Evolutionary conservation across 805 yeast genomes (phyloP), one percentile per base, ranked within the genome.

Genomic region (Cyberlindnera americana): DNA sequence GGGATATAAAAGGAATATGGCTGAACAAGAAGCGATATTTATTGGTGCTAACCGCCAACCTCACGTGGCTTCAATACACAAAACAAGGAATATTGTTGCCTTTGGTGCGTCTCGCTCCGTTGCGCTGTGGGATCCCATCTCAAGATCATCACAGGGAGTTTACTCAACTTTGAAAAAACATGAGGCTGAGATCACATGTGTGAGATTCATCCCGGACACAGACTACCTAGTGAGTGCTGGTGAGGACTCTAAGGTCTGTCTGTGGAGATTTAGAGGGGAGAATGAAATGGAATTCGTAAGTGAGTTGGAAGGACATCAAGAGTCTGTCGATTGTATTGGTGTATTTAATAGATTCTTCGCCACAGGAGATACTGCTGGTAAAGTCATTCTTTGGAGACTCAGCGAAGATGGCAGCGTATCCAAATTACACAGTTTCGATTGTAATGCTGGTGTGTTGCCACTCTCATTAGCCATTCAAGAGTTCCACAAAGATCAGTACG

Each of bases 31-130:
- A 41, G 85, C 83, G 14, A 66, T 80, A 4, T 82, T 83, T 56
- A 67, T 75, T 15, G 95, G 95, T 13, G 88, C 87, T 25, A 85
- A 84, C 56, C 74, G 72, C 44, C 87, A 81, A 50, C 65, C 78
- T 5, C 75, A 72, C 43, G 77, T 73, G 6, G 71, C 80, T 18
- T 89, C 78, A 51, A 73, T 71, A 48, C 66, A 70, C 43, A 38
- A 54, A 0, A 38, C 40, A 1, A 49, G 52, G 10, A 53, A 65
- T 17, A 40, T 73, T 5, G 69, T 83, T 6, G 95, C 93, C 0
- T 86, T 70, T 58, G 95, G 90, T 7, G 87, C 93, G 0, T 75
- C 77, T 2, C 70, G 66, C 30, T 71, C 75, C 14, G 65, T 85
- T 35, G 88, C 91, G 0, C 58, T 86, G 27, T 83, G 88, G 81